A percentile compares a stretch with the other conserved stretches of the same genome.
These are phyloP conservation scores for Euryodendron excelsum DNA, from an alignment of 148 eudicot species.

Conservation along the genomic window DNA sequence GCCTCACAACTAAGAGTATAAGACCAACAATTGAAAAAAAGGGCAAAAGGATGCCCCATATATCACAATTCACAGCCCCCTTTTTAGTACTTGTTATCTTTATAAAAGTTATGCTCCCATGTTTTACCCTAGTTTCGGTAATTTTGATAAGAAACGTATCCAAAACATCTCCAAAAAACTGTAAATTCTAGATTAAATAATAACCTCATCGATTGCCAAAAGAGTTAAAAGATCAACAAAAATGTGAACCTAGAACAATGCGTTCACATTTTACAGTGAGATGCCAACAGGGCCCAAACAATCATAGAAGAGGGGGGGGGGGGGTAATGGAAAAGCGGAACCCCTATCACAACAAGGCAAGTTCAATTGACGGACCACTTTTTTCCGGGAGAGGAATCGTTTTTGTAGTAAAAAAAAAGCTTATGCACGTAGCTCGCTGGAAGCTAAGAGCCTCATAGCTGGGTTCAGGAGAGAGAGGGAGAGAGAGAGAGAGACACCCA, in stretches of 20 bases:
- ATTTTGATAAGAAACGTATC: not conserved
- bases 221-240: too few species aligned
- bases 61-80: not conserved
- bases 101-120: not conserved
- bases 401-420: too few species aligned
- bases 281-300: slow-evolving; percentile 9
- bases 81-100: not conserved
- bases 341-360: too few species aligned
- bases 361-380: too few species aligned
- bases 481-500: not conserved
- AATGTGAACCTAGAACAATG: not conserved
- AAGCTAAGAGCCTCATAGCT: too few species aligned
- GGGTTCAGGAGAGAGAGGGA: not conserved
- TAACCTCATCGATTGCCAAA: not conserved
- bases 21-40: too few species aligned
- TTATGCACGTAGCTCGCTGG: too few species aligned
- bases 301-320: too few species aligned
- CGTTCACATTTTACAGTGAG: not conserved
- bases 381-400: too few species aligned
- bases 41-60: too few species aligned
- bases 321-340: too few species aligned
- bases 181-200: not conserved
- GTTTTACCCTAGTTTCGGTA: not conserved
- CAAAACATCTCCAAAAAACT: not conserved
- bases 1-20: too few species aligned